Evolutionary conservation across 768 basidiomycete genomes (phyloP).

Genomic region (Psilocybe sp.): DNA sequence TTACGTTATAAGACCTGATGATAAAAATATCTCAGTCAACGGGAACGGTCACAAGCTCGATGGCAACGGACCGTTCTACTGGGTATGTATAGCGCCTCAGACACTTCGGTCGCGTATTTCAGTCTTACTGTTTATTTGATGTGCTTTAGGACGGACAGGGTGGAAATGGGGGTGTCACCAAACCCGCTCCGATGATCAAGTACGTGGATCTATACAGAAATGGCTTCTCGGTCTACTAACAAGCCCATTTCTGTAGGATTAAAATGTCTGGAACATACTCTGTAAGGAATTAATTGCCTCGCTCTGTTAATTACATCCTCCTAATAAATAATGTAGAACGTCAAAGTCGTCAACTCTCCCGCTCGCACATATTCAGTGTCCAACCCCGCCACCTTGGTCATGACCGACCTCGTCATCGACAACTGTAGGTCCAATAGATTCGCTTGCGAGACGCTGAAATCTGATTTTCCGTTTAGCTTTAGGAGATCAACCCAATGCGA

Average conservation of each 20-base stretch:
- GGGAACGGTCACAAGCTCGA: constrained; percentile 40
- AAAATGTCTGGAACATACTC: constrained; percentile 7
- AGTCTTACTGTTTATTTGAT: background rate
- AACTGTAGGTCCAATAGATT: constrained; percentile 40
- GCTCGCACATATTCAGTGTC: constrained; percentile 36
- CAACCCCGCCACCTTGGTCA: constrained; percentile 36
- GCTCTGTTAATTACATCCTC: background rate
- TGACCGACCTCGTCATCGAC: constrained; percentile 50
- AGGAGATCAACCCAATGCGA: constrained; percentile 48
- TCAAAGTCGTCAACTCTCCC: constrained; percentile 40
- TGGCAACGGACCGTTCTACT: constrained; percentile 42
- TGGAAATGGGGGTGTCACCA: constrained; percentile 35
- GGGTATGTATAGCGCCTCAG: constrained; percentile 22
- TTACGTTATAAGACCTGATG: background rate
- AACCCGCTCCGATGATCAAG: constrained; percentile 48
- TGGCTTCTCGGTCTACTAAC: background rate
- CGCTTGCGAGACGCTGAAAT: background rate
- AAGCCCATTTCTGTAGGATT: background rate
- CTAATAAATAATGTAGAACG: constrained; percentile 23
- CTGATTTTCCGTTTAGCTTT: constrained; percentile 32
- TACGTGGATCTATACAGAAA: constrained; percentile 3
- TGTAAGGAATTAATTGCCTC: background rate
- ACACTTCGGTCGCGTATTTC: background rate
- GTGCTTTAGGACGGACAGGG: constrained; percentile 34
- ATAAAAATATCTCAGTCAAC: constrained; percentile 25